These are phyloP conservation scores for Solanum piurae DNA, from an alignment of 257 asterid genomes.

Conservation along the genomic window DNA sequence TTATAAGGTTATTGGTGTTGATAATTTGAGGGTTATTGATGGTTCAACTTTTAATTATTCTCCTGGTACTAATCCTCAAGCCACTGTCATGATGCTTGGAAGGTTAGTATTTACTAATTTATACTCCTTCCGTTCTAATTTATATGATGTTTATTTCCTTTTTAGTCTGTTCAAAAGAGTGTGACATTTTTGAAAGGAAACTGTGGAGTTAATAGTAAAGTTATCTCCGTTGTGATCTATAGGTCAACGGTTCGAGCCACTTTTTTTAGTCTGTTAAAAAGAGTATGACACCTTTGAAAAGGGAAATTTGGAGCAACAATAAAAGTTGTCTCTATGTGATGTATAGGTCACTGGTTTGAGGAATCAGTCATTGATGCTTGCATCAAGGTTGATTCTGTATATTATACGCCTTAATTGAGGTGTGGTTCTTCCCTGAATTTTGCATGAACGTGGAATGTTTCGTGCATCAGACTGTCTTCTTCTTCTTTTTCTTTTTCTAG, in stretches of 20 bases:
- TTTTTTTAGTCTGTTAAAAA: not conserved
- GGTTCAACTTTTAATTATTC: conserved; percentile 73
- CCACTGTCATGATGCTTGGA: conserved; percentile 90
- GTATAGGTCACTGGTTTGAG: not conserved
- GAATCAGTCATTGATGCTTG: not conserved
- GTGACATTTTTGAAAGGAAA: not conserved
- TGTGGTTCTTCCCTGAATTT: not conserved
- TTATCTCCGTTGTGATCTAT: not conserved
- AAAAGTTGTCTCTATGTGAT: not conserved
- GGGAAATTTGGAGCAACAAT: not conserved
- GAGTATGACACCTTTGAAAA: not conserved
- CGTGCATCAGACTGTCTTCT: fast-evolving
- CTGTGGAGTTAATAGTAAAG: not conserved
- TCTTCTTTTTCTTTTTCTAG: not conserved
- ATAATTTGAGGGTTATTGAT: conserved; percentile 54
- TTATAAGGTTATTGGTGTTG: conserved; percentile 50
- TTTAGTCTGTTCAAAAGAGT: not conserved
- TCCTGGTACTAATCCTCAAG: conserved; percentile 92
- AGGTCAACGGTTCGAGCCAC: not conserved
- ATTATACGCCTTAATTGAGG: too few species aligned
- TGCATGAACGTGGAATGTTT: not conserved
- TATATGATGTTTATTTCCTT: not conserved
- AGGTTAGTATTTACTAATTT: conserved; percentile 26
- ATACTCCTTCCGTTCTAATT: not conserved
- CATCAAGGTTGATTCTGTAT: not conserved